Conservation (phyloP, 495 filamentous ascomycete genomes). For the Lasiosphaeriaceae sp. region DNA sequence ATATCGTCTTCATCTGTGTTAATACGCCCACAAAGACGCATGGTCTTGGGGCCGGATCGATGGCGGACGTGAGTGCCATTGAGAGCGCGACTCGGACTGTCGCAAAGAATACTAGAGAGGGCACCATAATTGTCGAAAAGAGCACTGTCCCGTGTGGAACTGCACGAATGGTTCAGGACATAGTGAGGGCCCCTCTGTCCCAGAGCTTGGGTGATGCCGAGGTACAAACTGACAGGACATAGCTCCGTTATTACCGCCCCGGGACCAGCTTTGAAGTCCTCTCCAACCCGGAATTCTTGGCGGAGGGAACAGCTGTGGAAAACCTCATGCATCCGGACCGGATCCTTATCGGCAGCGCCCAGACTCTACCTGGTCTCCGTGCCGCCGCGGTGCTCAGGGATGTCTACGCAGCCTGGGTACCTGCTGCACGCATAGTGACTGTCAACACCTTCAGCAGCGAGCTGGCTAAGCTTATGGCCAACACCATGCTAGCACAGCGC, state of each 20-base stretch:
- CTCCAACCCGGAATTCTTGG: constrained; percentile 81
- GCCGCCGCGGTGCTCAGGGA: constrained; percentile 61
- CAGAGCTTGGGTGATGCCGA: not conserved
- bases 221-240: not conserved
- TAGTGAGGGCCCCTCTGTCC: constrained; percentile 38
- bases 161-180: constrained; percentile 64
- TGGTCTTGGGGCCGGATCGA: constrained; percentile 66
- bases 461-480: constrained; percentile 74
- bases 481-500: constrained; percentile 77
- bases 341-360: constrained; percentile 69
- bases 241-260: constrained; percentile 49
- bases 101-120: constrained; percentile 59
- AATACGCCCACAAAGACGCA: constrained; percentile 76
- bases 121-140: constrained; percentile 80
- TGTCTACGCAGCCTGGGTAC: constrained; percentile 72
- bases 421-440: constrained; percentile 59
- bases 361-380: constrained; percentile 49
- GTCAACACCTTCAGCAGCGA: constrained; percentile 79
- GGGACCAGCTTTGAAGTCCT: constrained; percentile 68
- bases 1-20: constrained; percentile 74
- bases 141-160: constrained; percentile 79
- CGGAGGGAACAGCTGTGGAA: constrained; percentile 71
- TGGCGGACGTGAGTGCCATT: constrained; percentile 69
- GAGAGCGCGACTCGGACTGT: constrained; percentile 66
- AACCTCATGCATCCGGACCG: constrained; percentile 72